These are phyloP conservation scores for Prinsepia uniflora DNA, from an alignment of 306 rosid species.

Conservation along the genomic window DNA sequence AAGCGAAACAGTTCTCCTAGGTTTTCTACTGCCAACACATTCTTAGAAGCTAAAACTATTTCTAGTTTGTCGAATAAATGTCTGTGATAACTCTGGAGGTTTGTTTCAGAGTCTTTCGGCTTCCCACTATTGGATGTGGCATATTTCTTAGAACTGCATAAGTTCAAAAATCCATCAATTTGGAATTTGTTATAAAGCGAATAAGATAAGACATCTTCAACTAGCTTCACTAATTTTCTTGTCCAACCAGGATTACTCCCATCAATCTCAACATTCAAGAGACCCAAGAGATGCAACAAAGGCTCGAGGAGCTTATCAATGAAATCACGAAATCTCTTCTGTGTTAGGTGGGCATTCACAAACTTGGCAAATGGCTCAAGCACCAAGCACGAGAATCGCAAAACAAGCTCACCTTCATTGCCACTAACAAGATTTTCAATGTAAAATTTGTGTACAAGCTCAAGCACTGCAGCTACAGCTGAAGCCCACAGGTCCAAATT, in stretches of 20 bases:
- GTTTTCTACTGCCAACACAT: conserved; percentile 53
- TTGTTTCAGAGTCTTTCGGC: conserved; percentile 41
- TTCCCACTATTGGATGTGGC: conserved; percentile 38
- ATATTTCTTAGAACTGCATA: conserved; percentile 53
- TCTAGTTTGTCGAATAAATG: conserved; percentile 68
- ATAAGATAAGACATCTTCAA: conserved; percentile 68
- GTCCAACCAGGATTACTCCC: conserved; percentile 41
- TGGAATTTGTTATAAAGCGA: conserved; percentile 73
- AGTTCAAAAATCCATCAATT: conserved; percentile 68
- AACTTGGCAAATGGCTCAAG: conserved; percentile 82
- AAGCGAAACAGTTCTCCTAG: conserved; percentile 59
- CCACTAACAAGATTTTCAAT: conserved; percentile 39
- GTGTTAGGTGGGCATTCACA: conserved; percentile 55
- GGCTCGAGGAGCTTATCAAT: conserved; percentile 79
- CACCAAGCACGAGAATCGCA: conserved; percentile 49
- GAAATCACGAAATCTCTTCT: conserved; percentile 67
- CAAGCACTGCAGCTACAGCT: conserved; percentile 44
- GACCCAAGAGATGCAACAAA: conserved; percentile 53
- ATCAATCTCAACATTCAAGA: conserved; percentile 44
- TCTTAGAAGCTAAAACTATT: conserved; percentile 46
- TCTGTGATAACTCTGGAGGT: conserved; percentile 69
- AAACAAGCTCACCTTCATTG: conserved; percentile 42
- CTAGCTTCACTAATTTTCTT: conserved; percentile 40
- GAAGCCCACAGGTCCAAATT: conserved; percentile 73
- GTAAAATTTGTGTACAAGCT: conserved; percentile 48